phyloP scores from a whole-genome alignment of 805 yeast genomes.

The Yamadazyma nakazawae region DNA sequence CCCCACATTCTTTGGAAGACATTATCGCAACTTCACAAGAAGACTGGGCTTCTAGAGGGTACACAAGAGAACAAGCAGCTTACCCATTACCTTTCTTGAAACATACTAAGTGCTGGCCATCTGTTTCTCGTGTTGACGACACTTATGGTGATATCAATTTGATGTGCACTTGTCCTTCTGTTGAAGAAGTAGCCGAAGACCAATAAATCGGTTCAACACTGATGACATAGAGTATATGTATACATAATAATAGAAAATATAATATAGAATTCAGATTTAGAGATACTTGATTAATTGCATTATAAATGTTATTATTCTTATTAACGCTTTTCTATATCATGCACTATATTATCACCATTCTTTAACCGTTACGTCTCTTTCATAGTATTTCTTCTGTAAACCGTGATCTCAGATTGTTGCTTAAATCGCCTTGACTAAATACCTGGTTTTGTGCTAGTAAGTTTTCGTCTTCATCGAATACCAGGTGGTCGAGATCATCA shows the following conservation, averaged over 20 bases:
- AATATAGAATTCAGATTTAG: neutral
- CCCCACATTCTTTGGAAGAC: slow-evolving; percentile 90
- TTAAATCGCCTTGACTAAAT: slow-evolving; percentile 14
- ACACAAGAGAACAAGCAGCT: slow-evolving; percentile 90
- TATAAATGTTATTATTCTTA: no score
- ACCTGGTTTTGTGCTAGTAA: slow-evolving; percentile 7
- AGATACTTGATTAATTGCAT: neutral
- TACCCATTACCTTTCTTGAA: slow-evolving; percentile 79
- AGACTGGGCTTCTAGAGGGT: slow-evolving; percentile 85
- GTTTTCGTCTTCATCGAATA: slow-evolving; percentile 12
- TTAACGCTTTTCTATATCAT: neutral
- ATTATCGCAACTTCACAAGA: slow-evolving; percentile 52
- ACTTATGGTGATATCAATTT: slow-evolving; percentile 91
- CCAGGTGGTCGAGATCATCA: slow-evolving; percentile 14
- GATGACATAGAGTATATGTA: neutral
- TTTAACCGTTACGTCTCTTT: neutral
- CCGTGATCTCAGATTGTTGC: slow-evolving; percentile 20
- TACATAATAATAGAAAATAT: neutral
- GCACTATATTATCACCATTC: neutral
- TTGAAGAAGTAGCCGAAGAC: slow-evolving; percentile 62
- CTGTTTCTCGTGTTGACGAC: slow-evolving; percentile 89
- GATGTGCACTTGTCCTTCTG: slow-evolving; percentile 90
- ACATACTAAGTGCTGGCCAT: slow-evolving; percentile 88
- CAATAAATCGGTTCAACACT: slow-evolving; percentile 7
- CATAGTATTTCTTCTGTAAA: slow-evolving; percentile 18